phyloP scores from a whole-genome alignment of 257 asterid genomes.

The Gynochthodes officinalis region DNA sequence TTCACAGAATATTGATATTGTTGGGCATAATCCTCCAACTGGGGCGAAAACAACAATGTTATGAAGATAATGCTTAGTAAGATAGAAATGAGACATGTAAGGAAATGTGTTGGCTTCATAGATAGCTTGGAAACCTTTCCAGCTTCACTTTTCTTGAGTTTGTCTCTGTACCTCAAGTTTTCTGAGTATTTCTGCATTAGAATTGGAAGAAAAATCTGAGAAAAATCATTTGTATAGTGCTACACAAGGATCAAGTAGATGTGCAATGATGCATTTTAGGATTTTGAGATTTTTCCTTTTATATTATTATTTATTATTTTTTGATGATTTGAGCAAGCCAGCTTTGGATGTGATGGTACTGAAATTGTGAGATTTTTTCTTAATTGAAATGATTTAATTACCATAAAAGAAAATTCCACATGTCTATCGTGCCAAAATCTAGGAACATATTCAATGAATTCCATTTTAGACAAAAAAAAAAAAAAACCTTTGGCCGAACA shows the following conservation, averaged over 20 bases:
- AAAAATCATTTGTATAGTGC: neutral
- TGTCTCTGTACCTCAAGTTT: neutral
- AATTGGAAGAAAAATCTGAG: neutral
- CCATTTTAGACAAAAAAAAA: no score
- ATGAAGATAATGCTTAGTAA: conserved; percentile 14
- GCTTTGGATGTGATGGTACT: neutral
- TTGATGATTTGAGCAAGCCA: neutral
- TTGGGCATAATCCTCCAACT: conserved; percentile 4
- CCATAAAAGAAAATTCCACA: neutral
- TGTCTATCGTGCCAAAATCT: neutral
- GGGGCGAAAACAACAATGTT: conserved; percentile 18
- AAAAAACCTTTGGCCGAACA: no score
- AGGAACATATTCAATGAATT: neutral
- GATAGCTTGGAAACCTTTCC: conserved; percentile 10
- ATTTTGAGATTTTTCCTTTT: neutral
- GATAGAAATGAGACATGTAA: neutral
- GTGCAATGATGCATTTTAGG: neutral
- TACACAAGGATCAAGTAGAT: neutral
- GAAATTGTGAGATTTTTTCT: neutral
- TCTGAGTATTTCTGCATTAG: neutral
- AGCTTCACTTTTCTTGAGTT: neutral
- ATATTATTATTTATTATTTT: neutral
- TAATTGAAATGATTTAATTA: neutral
- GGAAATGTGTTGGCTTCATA: conserved; percentile 4
- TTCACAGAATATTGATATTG: conserved; percentile 2